A percentile compares a stretch with the other conserved stretches of the same genome.
These are phyloP conservation scores for Aspergillus egyptiacus DNA, from an alignment of 495 filamentous ascomycete species.

Conservation along the genomic window DNA sequence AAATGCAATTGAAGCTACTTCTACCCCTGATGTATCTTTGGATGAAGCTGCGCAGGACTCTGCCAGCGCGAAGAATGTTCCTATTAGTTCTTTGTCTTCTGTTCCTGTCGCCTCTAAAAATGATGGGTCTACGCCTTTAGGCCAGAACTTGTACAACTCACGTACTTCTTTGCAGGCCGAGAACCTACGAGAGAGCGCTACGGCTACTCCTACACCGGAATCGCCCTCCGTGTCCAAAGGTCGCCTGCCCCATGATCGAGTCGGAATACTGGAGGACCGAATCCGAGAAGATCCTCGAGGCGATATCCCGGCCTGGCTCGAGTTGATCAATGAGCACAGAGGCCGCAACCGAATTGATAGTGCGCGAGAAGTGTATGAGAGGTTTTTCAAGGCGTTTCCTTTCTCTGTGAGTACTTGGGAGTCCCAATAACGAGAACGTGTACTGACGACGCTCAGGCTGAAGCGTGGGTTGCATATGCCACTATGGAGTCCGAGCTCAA, in stretches of 20 bases:
- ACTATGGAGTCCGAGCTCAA: constrained; percentile 82
- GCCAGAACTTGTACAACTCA: constrained; percentile 39
- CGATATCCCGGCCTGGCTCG: constrained; percentile 84
- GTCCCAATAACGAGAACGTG: constrained; percentile 4
- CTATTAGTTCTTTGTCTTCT: constrained; percentile 48
- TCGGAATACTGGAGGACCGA: constrained; percentile 83
- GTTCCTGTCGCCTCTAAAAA: constrained; percentile 42
- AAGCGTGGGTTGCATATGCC: constrained; percentile 79
- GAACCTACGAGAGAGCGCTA: constrained; percentile 35
- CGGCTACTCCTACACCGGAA: constrained; percentile 33
- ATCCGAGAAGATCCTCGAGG: constrained; percentile 87
- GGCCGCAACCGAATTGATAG: constrained; percentile 75
- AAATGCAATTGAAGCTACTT: constrained; percentile 53
- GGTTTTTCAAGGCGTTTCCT: constrained; percentile 82
- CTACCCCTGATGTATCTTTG: constrained; percentile 54
- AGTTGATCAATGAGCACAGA: constrained; percentile 78
- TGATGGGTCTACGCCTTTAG: constrained; percentile 39
- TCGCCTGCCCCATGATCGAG: constrained; percentile 67
- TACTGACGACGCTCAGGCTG: constrained; percentile 53
- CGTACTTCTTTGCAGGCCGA: constrained; percentile 32
- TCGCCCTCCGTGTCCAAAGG: constrained; percentile 42
- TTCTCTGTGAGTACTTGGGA: constrained; percentile 64
- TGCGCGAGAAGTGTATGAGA: constrained; percentile 71
- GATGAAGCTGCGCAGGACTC: constrained; percentile 48
- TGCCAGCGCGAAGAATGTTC: constrained; percentile 48